Evolutionary conservation across 2,329 filamentous ascomycete species (phyloP).

Genomic region (Colletotrichum paranaense): DNA sequence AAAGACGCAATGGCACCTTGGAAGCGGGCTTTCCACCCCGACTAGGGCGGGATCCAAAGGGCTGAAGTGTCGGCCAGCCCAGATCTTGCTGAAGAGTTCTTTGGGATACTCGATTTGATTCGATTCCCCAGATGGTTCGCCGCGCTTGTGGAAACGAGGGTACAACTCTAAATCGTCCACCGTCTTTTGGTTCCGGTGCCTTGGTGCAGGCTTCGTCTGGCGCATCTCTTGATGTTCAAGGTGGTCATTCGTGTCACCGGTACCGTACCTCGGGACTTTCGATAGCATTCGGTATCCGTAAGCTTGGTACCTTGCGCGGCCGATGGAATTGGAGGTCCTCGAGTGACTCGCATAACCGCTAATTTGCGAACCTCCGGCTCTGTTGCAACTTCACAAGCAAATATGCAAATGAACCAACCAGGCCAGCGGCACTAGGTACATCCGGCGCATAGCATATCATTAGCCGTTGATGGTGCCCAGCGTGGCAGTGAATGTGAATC

Average conservation of each 20-base stretch:
- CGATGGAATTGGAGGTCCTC: constrained; percentile 2
- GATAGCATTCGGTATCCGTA: not conserved
- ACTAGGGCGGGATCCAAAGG: constrained; percentile 2
- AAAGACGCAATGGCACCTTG: not conserved
- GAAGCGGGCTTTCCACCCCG: not conserved
- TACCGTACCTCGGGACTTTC: not conserved
- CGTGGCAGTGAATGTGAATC: not conserved
- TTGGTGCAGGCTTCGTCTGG: constrained; percentile 1
- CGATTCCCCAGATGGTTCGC: constrained; percentile 22
- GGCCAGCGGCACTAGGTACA: not conserved
- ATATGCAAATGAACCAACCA: not conserved
- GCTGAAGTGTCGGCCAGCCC: constrained; percentile 2
- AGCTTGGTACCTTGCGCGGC: not conserved
- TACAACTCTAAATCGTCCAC: constrained; percentile 21
- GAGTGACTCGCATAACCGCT: constrained; percentile 30
- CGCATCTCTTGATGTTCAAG: not conserved
- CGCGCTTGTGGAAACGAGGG: constrained; percentile 23
- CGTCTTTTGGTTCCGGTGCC: not conserved
- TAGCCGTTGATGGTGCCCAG: not conserved
- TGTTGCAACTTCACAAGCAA: constrained; percentile 20
- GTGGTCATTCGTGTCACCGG: not conserved
- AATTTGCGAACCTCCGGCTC: constrained; percentile 11
- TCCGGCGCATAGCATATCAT: not conserved
- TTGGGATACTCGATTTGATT: constrained; percentile 1
- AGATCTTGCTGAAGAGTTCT: constrained; percentile 14